phyloP scores from a whole-genome alignment of 2,329 filamentous ascomycete genomes.

The Beauveria scarabaeidicola region DNA sequence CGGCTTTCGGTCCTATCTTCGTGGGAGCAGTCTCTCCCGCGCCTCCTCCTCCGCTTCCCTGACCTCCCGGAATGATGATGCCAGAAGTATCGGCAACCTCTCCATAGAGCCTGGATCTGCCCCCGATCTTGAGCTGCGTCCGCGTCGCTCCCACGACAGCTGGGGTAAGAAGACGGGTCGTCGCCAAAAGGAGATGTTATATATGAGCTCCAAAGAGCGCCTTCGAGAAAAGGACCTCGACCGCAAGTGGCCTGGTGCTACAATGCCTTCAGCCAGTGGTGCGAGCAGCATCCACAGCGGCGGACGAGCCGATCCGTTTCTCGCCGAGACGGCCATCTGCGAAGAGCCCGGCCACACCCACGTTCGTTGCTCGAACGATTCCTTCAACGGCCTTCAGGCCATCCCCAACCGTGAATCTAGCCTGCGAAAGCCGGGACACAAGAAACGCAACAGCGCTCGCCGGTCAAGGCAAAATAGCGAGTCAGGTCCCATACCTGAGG shows the following conservation, averaged over 20 bases:
- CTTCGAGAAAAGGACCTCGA: constrained; percentile 55
- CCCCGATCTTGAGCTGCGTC: constrained; percentile 40
- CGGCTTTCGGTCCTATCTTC: constrained; percentile 44
- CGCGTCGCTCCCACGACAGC: constrained; percentile 50
- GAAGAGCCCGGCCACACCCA: constrained; percentile 39
- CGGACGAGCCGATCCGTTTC: constrained; percentile 37
- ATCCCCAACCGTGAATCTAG: constrained; percentile 65
- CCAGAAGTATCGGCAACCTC: constrained; percentile 54
- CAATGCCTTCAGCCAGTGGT: constrained; percentile 27
- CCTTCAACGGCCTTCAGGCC: constrained; percentile 33
- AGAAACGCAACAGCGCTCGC: constrained; percentile 44
- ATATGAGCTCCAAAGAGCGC: constrained; percentile 64
- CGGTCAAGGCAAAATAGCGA: constrained; percentile 42
- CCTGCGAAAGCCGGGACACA: constrained; percentile 47
- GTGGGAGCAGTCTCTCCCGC: constrained; percentile 36
- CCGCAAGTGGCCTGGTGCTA: constrained; percentile 38
- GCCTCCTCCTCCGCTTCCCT: constrained; percentile 52
- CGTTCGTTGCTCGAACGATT: constrained; percentile 19
- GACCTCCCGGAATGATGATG: constrained; percentile 48
- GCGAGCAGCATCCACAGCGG: constrained; percentile 29
- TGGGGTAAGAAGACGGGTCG: constrained; percentile 51
- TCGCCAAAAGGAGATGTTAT: constrained; percentile 53
- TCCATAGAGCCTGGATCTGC: constrained; percentile 51
- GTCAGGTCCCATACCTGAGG: constrained; percentile 34
- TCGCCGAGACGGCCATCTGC: constrained; percentile 45